Conservation (phyloP, 352 stramenopile species). For the Pythium utonaiense region DNA sequence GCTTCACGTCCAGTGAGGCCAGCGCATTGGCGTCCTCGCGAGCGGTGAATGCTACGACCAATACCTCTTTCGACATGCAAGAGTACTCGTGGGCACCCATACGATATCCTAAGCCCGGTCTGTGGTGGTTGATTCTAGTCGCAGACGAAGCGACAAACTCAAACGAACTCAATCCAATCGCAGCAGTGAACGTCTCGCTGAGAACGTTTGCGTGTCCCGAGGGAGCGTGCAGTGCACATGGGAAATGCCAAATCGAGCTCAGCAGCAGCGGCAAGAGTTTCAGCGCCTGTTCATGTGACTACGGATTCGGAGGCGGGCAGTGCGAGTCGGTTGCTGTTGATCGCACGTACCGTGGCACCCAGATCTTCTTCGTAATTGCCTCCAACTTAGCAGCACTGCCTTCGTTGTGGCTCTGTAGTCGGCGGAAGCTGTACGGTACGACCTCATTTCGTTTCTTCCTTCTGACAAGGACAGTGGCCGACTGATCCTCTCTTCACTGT, state of each 20-base stretch:
- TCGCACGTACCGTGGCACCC: constrained; percentile 18
- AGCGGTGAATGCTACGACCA: background rate
- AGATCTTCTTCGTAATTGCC: constrained; percentile 26
- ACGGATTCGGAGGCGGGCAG: constrained; percentile 28
- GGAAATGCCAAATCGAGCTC: constrained; percentile 18
- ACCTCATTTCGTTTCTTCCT: background rate
- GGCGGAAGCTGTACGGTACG: constrained; percentile 30
- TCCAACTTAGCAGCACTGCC: constrained; percentile 33
- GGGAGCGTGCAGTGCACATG: constrained; percentile 23
- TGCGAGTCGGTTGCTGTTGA: constrained; percentile 22
- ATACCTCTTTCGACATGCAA: constrained; percentile 3
- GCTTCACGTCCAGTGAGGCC: constrained; percentile 6
- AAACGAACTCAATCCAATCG: background rate
- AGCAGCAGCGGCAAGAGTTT: constrained; percentile 17
- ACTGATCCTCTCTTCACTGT: too few species aligned
- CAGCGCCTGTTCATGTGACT: constrained; percentile 28
- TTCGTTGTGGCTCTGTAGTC: constrained; percentile 17
- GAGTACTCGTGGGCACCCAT: constrained; percentile 9
- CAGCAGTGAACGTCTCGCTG: constrained; percentile 18
- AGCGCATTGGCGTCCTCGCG: background rate
- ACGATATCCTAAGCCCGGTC: constrained; percentile 8
- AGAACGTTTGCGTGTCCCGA: constrained; percentile 19
- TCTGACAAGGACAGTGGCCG: too few species aligned
- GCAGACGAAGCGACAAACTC: background rate
- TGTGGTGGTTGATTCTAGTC: constrained; percentile 5